A percentile compares a stretch with the other conserved stretches of the same genome.
phyloP scores from a whole-genome alignment of 2,329 filamentous ascomycete genomes.

The Aspergillus felis region DNA sequence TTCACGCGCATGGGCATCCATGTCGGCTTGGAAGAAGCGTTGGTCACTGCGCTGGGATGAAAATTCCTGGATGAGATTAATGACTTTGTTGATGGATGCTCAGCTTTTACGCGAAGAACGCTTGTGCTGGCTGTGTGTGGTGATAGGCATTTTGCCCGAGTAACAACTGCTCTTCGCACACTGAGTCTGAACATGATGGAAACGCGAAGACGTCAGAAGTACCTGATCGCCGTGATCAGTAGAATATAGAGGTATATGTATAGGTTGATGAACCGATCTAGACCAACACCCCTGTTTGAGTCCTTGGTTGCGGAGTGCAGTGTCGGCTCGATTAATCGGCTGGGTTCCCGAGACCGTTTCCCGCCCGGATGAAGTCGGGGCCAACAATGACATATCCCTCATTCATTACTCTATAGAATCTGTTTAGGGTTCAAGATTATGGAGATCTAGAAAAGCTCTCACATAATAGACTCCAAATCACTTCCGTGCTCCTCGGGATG shows the following conservation, averaged over 20 bases:
- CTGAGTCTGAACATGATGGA: conserved; percentile 16
- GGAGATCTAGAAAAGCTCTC: neutral
- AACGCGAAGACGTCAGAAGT: neutral
- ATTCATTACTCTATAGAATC: neutral
- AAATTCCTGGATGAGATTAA: conserved; percentile 19
- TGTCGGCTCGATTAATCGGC: neutral
- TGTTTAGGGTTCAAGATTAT: neutral
- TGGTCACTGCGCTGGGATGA: conserved; percentile 22
- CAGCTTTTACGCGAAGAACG: conserved; percentile 5
- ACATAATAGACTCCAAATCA: neutral
- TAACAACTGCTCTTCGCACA: neutral
- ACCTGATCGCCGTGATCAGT: neutral
- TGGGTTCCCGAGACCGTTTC: conserved; percentile 17
- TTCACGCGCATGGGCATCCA: conserved; percentile 57
- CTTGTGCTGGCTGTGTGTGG: conserved; percentile 5
- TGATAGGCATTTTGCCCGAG: conserved; percentile 18
- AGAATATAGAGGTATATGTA: neutral
- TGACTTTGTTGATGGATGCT: conserved; percentile 2
- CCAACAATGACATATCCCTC: conserved; percentile 5
- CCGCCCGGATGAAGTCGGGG: conserved; percentile 27
- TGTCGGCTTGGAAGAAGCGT: conserved; percentile 27
- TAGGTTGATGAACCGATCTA: conserved; percentile 3
- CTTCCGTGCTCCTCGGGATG: neutral
- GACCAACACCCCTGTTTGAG: conserved; percentile 9
- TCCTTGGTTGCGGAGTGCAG: neutral